Evolutionary conservation across 768 basidiomycete species (phyloP).

Genomic region (Hemileccinum impolitum): DNA sequence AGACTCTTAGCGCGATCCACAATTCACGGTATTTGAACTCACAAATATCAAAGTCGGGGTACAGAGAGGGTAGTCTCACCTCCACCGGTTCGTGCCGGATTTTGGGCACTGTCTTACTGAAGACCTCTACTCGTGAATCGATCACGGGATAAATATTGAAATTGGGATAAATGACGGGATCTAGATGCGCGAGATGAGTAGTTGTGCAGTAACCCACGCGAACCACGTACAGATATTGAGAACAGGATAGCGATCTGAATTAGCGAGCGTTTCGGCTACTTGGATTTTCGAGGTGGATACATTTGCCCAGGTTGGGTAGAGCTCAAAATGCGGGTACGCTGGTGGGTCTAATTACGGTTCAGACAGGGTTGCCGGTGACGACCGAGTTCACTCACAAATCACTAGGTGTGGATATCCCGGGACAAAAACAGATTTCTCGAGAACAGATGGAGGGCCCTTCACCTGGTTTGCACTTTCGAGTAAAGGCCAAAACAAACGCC

Average conservation of each 20-base stretch:
- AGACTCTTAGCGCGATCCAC: neutral
- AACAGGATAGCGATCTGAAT: conserved; percentile 21
- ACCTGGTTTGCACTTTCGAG: neutral
- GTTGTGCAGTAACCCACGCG: neutral
- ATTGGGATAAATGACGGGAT: conserved; percentile 40
- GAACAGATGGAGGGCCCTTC: neutral
- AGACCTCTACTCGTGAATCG: conserved; percentile 1
- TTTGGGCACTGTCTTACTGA: neutral
- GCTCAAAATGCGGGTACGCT: conserved; percentile 32
- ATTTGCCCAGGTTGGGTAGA: conserved; percentile 27
- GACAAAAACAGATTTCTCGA: conserved; percentile 2
- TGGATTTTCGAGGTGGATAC: neutral
- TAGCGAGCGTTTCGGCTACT: neutral
- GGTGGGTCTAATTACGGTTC: conserved; percentile 14
- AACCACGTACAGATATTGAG: conserved; percentile 19
- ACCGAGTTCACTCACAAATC: conserved; percentile 24
- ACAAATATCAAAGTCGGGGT: conserved; percentile 34
- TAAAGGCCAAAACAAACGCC: conserved; percentile 14
- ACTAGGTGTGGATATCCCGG: conserved; percentile 25
- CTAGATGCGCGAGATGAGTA: conserved; percentile 28
- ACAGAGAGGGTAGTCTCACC: conserved; percentile 6
- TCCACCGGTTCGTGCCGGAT: conserved; percentile 2
- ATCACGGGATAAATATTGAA: conserved; percentile 39
- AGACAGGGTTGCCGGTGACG: neutral
- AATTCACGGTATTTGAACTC: conserved; percentile 12